Conservation (phyloP, 305 asterid genomes). For the Solanum hybrid region DNA sequence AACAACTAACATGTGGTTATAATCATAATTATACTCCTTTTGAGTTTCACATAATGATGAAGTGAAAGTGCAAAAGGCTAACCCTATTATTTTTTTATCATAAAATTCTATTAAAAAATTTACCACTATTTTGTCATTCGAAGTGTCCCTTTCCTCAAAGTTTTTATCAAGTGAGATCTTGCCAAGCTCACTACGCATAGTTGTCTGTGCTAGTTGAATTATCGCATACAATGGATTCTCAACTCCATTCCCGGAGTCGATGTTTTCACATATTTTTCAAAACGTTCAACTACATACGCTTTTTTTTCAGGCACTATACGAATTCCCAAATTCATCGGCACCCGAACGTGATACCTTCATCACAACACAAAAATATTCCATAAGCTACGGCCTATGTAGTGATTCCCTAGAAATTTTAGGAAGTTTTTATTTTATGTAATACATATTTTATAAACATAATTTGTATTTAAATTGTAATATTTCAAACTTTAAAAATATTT, state of each 20-base stretch:
- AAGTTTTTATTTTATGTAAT: too few relatives aligned
- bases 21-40: background rate
- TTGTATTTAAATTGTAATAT: too few relatives aligned
- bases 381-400: too few relatives aligned
- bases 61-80: background rate
- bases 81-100: background rate
- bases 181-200: conserved; percentile 93
- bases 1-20: background rate
- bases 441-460: too few relatives aligned
- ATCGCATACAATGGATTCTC: conserved; percentile 69
- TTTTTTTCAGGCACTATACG: conserved; percentile 77
- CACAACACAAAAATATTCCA: background rate
- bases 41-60: background rate
- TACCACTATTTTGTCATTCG: conserved; percentile 78
- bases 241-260: conserved; percentile 32
- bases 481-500: too few relatives aligned
- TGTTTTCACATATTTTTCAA: background rate
- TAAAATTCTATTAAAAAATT: conserved; percentile 4
- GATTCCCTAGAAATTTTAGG: too few relatives aligned
- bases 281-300: conserved; percentile 2
- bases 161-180: conserved; percentile 89
- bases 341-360: background rate
- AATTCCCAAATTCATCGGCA: conserved; percentile 76
- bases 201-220: conserved; percentile 82
- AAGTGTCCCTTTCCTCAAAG: conserved; percentile 76